A percentile compares a stretch with the other conserved stretches of the same genome.
Conservation (phyloP, 345 rosid genomes). For the Stellera chamaejasme region DNA sequence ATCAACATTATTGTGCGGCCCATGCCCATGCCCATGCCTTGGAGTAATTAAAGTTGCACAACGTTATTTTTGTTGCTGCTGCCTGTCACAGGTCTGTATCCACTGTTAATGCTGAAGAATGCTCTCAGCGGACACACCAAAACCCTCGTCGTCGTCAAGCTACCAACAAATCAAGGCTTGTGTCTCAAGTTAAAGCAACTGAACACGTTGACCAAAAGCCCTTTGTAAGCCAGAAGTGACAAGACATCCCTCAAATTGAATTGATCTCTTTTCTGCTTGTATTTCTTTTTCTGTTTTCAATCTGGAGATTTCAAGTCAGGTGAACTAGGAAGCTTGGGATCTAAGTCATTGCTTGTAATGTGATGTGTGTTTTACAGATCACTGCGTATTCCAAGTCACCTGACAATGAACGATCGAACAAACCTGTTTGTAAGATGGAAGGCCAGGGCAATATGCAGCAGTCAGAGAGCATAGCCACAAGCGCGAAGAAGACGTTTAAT, state of each 20-base stretch:
- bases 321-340: conserved; percentile 6
- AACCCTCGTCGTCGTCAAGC: background rate
- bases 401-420: conserved; percentile 3
- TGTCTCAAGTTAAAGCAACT: conserved; percentile 5
- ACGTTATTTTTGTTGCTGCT: background rate
- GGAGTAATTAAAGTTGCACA: background rate
- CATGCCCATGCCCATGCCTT: background rate
- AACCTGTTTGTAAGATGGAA: conserved; percentile 6
- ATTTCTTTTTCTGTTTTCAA: too few relatives aligned
- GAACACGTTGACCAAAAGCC: conserved; percentile 7
- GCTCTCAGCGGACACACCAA: background rate
- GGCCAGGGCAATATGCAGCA: conserved; percentile 1
- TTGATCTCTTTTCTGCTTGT: too few relatives aligned
- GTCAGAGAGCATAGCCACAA: conserved; percentile 4
- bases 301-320: background rate
- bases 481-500: conserved; percentile 22
- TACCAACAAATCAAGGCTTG: conserved; percentile 6
- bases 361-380: conserved; percentile 6
- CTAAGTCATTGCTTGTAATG: background rate
- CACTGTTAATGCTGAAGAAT: background rate
- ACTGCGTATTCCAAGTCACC: conserved; percentile 12
- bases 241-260: too few relatives aligned
- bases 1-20: background rate
- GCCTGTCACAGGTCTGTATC: conserved; percentile 18
- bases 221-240: conserved; percentile 1